A percentile compares a stretch with the other conserved stretches of the same genome.
phyloP scores from a whole-genome alignment of 768 basidiomycete species.

The Amanita rimosa region DNA sequence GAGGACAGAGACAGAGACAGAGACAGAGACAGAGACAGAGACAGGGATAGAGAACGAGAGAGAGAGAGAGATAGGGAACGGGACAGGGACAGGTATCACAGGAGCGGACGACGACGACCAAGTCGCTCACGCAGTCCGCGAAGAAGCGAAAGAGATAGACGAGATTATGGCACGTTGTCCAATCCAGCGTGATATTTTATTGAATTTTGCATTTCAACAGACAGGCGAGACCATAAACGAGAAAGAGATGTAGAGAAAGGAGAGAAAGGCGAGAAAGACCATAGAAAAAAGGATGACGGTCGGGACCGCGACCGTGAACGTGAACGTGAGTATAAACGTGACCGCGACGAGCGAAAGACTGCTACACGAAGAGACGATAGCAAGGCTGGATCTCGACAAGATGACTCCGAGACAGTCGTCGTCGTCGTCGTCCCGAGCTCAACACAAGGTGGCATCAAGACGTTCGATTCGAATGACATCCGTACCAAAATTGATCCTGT shows the following conservation, averaged over 20 bases:
- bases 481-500: background rate
- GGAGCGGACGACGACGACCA: constrained; percentile 31
- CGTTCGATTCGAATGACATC: background rate
- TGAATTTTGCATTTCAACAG: background rate
- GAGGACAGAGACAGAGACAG: constrained; percentile 25
- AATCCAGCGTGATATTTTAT: background rate
- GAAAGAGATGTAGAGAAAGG: constrained; percentile 31
- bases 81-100: background rate
- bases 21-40: constrained; percentile 12
- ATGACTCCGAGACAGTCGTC: no score
- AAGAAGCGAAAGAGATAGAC: constrained; percentile 28
- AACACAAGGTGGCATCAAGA: background rate
- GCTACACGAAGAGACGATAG: constrained; percentile 10
- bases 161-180: constrained; percentile 14
- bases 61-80: constrained; percentile 13
- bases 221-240: constrained; percentile 14
- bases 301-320: constrained; percentile 12
- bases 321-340: constrained; percentile 15
- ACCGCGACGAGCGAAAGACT: constrained; percentile 8
- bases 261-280: constrained; percentile 17
- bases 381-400: constrained; percentile 7
- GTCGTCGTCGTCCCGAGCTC: background rate
- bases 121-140: constrained; percentile 41
- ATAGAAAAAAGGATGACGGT: constrained; percentile 23
- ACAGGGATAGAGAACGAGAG: constrained; percentile 10